Evolutionary conservation across 805 yeast genomes (phyloP).

Genomic region (Kregervanrija fluxuum): DNA sequence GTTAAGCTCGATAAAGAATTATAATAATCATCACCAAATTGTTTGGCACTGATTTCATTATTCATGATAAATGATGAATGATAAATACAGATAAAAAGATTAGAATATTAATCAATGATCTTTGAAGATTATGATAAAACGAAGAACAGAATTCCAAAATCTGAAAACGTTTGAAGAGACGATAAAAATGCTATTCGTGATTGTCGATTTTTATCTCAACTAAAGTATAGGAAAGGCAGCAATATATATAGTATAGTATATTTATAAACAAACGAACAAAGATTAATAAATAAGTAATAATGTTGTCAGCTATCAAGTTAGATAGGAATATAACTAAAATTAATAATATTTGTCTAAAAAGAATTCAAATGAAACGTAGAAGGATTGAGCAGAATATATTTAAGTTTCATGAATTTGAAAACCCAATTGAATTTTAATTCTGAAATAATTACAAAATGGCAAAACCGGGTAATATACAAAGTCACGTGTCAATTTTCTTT

Average conservation of each 20-base stretch:
- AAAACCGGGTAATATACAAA: too few relatives aligned
- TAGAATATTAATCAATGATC: too few relatives aligned
- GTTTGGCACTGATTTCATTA: slow-evolving; percentile 7
- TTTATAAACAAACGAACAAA: background rate
- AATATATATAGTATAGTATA: background rate
- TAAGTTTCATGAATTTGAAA: background rate
- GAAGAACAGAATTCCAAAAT: background rate
- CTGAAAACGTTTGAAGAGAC: too few relatives aligned
- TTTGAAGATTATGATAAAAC: background rate
- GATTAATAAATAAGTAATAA: background rate
- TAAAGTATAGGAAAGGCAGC: too few relatives aligned
- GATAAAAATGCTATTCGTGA: background rate
- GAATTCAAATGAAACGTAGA: background rate
- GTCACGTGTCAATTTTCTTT: too few relatives aligned
- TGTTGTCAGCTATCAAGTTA: background rate
- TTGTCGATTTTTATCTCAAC: too few relatives aligned
- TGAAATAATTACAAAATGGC: too few relatives aligned
- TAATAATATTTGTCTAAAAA: background rate
- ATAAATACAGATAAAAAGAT: too few relatives aligned
- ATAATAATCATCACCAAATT: slow-evolving; percentile 55
- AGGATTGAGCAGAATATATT: background rate
- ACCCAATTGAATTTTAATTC: too few relatives aligned
- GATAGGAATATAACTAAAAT: background rate
- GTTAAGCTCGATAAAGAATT: slow-evolving; percentile 70
- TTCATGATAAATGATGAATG: too few relatives aligned